Conservation (phyloP, 2,329 filamentous ascomycete species). For the Blumeriella jaapii region DNA sequence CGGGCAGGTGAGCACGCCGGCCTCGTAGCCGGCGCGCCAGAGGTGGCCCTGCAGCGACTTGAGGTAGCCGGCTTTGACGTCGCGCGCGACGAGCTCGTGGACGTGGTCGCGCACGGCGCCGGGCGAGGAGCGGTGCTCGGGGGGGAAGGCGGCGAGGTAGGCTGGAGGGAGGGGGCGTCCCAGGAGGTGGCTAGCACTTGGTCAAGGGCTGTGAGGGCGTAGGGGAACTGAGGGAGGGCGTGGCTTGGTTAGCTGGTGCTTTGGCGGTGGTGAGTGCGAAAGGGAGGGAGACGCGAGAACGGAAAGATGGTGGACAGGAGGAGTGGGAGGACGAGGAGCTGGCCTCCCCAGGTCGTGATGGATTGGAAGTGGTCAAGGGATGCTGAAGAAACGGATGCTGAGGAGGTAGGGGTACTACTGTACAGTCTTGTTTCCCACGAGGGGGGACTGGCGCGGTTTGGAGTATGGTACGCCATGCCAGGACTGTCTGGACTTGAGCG, state of each 20-base stretch:
- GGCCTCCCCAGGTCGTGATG: no score
- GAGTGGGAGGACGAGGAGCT: neutral
- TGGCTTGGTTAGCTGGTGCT: constrained; percentile 9
- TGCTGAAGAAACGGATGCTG: neutral
- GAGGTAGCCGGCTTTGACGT: constrained; percentile 66
- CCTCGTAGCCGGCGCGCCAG: constrained; percentile 63
- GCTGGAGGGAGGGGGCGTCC: constrained; percentile 51
- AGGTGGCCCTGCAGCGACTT: constrained; percentile 73
- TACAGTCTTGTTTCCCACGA: no score
- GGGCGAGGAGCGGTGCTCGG: constrained; percentile 46
- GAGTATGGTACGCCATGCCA: no score
- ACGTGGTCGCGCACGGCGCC: constrained; percentile 54
- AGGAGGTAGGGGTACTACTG: no score
- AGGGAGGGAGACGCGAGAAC: neutral
- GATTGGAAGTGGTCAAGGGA: no score
- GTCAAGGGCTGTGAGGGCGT: constrained; percentile 57
- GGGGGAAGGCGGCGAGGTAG: constrained; percentile 62
- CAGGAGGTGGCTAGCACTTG: constrained; percentile 53
- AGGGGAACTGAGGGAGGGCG: constrained; percentile 63
- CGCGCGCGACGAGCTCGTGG: constrained; percentile 55
- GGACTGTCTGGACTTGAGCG: no score
- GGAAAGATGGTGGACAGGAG: neutral
- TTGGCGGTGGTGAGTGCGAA: neutral
- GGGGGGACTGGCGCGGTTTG: no score
- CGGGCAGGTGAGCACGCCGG: constrained; percentile 57